These are phyloP conservation scores for Naganishia onofrii DNA, from an alignment of 768 basidiomycete species.

Conservation along the genomic window DNA sequence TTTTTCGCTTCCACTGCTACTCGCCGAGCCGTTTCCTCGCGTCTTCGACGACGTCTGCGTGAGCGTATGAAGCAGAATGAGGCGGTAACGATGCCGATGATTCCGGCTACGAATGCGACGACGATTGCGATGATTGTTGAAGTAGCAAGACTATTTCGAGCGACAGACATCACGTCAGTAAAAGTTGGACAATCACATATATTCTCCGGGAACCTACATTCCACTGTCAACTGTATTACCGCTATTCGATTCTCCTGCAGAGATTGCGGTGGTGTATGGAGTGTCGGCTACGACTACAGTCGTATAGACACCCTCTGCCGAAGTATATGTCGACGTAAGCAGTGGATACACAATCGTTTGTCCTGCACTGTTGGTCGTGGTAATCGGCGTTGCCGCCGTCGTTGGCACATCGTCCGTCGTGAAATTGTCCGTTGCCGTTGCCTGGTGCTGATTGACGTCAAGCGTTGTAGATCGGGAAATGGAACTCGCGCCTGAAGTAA, in stretches of 20 bases:
- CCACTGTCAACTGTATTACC: slow-evolving; percentile 5
- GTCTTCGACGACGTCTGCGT: neutral
- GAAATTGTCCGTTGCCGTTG: slow-evolving; percentile 12
- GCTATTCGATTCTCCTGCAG: slow-evolving; percentile 18
- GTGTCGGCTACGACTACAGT: neutral
- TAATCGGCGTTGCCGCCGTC: neutral
- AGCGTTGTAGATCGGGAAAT: slow-evolving; percentile 1
- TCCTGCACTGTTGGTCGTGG: neutral
- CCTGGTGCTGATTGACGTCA: slow-evolving; percentile 14
- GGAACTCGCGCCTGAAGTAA: neutral
- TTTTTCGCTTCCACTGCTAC: slow-evolving; percentile 19
- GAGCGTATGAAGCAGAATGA: slow-evolving; percentile 12
- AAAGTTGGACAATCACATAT: neutral
- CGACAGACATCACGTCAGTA: neutral
- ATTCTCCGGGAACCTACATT: neutral
- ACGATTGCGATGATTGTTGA: slow-evolving; percentile 23
- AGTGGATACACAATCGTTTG: slow-evolving; percentile 7
- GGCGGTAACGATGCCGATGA: slow-evolving; percentile 3
- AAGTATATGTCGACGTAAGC: slow-evolving; percentile 13
- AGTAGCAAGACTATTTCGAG: slow-evolving; percentile 6
- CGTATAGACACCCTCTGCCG: slow-evolving; percentile 13
- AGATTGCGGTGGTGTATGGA: neutral
- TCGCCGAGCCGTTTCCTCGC: slow-evolving; percentile 13
- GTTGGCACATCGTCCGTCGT: slow-evolving; percentile 19
- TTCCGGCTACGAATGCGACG: slow-evolving; percentile 11